Conservation (phyloP, 2,329 filamentous ascomycete species). For the Chaetomium strumarium region DNA sequence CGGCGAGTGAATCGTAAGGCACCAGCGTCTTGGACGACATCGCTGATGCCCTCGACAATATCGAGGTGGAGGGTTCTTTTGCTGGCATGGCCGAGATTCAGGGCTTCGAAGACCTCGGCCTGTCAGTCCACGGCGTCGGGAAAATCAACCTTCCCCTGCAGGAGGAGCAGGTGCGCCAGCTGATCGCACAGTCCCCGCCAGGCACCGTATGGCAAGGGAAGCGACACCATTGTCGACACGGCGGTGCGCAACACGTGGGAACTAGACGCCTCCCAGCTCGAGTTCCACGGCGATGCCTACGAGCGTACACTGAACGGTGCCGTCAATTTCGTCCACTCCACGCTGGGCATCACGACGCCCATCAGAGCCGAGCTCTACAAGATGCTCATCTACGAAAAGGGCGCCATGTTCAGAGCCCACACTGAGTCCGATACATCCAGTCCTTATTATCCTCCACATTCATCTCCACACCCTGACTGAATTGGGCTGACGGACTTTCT, state of each 20-base stretch:
- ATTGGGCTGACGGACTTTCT: background rate
- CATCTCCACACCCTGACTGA: no score
- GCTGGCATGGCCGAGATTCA: no score
- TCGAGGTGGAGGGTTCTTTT: background rate
- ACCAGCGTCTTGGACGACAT: background rate
- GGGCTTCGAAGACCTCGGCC: background rate
- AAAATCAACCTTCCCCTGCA: conserved; percentile 25
- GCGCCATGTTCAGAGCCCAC: conserved; percentile 43
- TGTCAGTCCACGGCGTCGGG: conserved; percentile 17
- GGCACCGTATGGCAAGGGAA: conserved; percentile 35
- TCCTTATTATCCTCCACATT: background rate
- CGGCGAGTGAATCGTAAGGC: background rate
- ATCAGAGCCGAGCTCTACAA: conserved; percentile 39
- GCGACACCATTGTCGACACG: conserved; percentile 36
- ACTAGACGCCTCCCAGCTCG: conserved; percentile 35
- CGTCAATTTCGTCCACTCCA: conserved; percentile 23
- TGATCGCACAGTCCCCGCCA: conserved; percentile 28
- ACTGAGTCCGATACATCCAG: conserved; percentile 31
- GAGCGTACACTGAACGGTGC: conserved; percentile 18
- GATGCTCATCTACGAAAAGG: conserved; percentile 45
- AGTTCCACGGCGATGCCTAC: conserved; percentile 33
- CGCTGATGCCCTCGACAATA: background rate
- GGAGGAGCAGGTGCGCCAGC: conserved; percentile 21
- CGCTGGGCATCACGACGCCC: conserved; percentile 30
- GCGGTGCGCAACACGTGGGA: conserved; percentile 40